Base-by-base conservation (phyloP, 495 filamentous ascomycete genomes). In the Lepidopterella palustris region DNA sequence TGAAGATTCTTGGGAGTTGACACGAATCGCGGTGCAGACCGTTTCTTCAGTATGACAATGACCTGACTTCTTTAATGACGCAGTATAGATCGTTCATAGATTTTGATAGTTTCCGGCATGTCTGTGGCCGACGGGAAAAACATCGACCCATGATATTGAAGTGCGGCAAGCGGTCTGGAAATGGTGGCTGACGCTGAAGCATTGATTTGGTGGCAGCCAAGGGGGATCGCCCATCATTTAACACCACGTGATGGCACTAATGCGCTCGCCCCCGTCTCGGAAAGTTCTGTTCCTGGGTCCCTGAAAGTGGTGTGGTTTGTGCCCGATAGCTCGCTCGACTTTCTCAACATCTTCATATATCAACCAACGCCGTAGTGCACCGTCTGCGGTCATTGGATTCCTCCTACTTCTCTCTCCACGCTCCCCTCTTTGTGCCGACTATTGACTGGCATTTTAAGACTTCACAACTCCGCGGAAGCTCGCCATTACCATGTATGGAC, bases 291-390 rank as follows among this genome's bases (percentile, higher is more conserved):
- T 50, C 47, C 47, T 50, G 47, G 8, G 21, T 50, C 47, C 35
- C 47, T 50, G 47, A 50, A 50, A 50, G 47, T 50, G 47, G 47
- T 50, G 47, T 50, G 47, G 47, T 50, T 48, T n/a, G n/a, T n/a
- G n/a, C n/a, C n/a, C n/a, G n/a, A 10, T 49, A 10, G 23, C 45
- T 24, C 13, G 23, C 20, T 13, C 21, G 15, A 13, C 20, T 10
- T 24, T 25, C 47, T 5, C 23, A 5, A 50, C 23, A 23, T 5
- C 47, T 15, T 26, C 6, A 24, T 50, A 27, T n/a, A n/a, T n/a
- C n/a, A n/a, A n/a, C n/a, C n/a, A n/a, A n/a, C n/a, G n/a, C n/a
- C n/a, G n/a, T n/a, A n/a, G n/a, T n/a, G n/a, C n/a, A n/a, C n/a
- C n/a, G n/a, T n/a, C n/a, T n/a, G n/a, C n/a, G n/a, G n/a, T 15